A percentile compares a stretch with the other conserved stretches of the same genome.
These are phyloP conservation scores for Clarireedia monteithiana DNA, from an alignment of 2,329 filamentous ascomycete genomes.

Conservation along the genomic window DNA sequence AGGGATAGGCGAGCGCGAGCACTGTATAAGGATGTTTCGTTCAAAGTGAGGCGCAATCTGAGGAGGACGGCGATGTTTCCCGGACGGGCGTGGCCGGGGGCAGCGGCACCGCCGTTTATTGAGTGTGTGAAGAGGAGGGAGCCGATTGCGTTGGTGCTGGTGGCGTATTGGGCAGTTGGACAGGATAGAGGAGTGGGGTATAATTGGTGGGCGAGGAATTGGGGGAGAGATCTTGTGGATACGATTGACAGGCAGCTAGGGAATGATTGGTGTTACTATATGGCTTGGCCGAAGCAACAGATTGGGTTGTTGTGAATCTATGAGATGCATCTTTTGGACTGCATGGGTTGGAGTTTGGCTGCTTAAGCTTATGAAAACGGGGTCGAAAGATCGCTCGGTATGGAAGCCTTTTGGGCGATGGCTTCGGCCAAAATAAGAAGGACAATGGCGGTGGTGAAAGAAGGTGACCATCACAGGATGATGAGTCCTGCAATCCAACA, in stretches of 20 bases:
- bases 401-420: too few species aligned
- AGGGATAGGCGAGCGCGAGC: background rate
- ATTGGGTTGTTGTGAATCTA: background rate
- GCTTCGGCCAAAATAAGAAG: too few species aligned
- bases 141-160: conserved; percentile 1
- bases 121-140: conserved; percentile 1
- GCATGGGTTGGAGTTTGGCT: too few species aligned
- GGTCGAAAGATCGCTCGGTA: too few species aligned
- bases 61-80: background rate
- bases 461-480: too few species aligned
- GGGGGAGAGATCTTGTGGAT: background rate
- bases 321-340: too few species aligned
- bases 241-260: background rate
- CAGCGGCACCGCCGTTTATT: background rate
- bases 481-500: too few species aligned
- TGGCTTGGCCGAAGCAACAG: conserved; percentile 1
- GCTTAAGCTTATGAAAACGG: too few species aligned
- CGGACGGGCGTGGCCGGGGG: background rate
- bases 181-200: conserved; percentile 2
- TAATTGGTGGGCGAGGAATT: conserved; percentile 7
- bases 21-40: background rate
- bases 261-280: background rate
- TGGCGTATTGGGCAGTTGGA: conserved; percentile 3
- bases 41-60: background rate
- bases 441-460: too few species aligned